Conservation (phyloP, 768 basidiomycete genomes). For the Pleurotus platypus region DNA sequence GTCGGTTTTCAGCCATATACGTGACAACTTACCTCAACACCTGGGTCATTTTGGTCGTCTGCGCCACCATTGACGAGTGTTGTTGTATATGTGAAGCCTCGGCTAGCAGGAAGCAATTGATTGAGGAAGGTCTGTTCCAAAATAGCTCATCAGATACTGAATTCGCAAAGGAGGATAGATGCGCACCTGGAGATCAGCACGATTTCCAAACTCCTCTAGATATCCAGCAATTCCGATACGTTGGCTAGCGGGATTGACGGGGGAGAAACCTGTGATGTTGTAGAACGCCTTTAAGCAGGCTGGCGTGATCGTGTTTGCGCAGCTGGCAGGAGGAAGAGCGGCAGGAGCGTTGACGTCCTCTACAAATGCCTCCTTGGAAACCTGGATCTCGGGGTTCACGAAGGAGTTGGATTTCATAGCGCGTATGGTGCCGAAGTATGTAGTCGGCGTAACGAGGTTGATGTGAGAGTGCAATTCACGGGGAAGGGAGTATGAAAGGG, state of each 20-base stretch:
- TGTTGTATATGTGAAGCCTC: constrained; percentile 27
- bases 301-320: constrained; percentile 35
- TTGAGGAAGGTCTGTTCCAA: constrained; percentile 28
- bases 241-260: constrained; percentile 26
- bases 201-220: constrained; percentile 38
- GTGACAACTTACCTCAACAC: constrained; percentile 19
- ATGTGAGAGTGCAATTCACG: constrained; percentile 52
- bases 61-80: constrained; percentile 34
- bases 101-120: constrained; percentile 28
- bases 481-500: constrained; percentile 64
- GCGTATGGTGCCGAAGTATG: constrained; percentile 47
- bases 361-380: not conserved
- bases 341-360: constrained; percentile 1
- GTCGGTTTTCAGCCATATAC: not conserved
- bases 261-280: constrained; percentile 26
- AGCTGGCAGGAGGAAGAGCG: constrained; percentile 28
- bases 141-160: not conserved
- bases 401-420: constrained; percentile 30
- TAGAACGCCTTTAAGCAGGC: constrained; percentile 42
- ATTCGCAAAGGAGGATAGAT: not conserved
- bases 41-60: constrained; percentile 33
- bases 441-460: constrained; percentile 68
- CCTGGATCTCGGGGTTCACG: constrained; percentile 32
- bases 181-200: constrained; percentile 34
- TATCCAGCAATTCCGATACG: constrained; percentile 40